These are phyloP conservation scores for Rhynchosporium secalis DNA, from an alignment of 2,329 filamentous ascomycete species.

Conservation along the genomic window DNA sequence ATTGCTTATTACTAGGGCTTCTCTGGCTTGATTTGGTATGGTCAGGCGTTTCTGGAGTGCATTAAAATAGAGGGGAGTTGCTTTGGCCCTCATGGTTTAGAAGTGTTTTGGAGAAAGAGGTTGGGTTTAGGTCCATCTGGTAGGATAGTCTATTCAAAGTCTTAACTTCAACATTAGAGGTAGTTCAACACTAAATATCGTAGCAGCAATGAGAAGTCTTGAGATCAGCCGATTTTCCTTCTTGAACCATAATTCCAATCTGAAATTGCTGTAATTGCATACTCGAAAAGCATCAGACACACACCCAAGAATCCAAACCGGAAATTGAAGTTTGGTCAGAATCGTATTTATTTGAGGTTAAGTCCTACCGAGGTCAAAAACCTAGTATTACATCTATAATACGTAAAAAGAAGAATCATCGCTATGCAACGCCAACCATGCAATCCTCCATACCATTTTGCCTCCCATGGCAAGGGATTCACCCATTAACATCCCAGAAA, in stretches of 20 bases:
- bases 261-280: no score
- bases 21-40: background rate
- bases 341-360: conserved; percentile 4
- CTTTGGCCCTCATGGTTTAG: conserved; percentile 20
- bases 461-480: background rate
- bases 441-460: conserved; percentile 7
- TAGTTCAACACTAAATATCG: conserved; percentile 11
- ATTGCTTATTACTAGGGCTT: conserved; percentile 29
- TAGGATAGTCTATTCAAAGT: conserved; percentile 1
- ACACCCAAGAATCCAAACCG: no score
- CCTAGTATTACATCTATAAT: conserved; percentile 25
- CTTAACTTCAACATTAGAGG: conserved; percentile 33
- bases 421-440: conserved; percentile 30
- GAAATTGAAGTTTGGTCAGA: background rate
- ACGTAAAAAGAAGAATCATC: conserved; percentile 14
- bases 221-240: background rate
- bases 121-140: background rate
- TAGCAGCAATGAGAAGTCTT: background rate
- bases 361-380: conserved; percentile 3
- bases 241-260: background rate
- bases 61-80: background rate
- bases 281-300: no score
- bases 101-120: conserved; percentile 2
- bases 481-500: conserved; percentile 1
- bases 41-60: background rate